phyloP scores from a whole-genome alignment of 805 yeast species.

The Schwanniomyces polymorphus region DNA sequence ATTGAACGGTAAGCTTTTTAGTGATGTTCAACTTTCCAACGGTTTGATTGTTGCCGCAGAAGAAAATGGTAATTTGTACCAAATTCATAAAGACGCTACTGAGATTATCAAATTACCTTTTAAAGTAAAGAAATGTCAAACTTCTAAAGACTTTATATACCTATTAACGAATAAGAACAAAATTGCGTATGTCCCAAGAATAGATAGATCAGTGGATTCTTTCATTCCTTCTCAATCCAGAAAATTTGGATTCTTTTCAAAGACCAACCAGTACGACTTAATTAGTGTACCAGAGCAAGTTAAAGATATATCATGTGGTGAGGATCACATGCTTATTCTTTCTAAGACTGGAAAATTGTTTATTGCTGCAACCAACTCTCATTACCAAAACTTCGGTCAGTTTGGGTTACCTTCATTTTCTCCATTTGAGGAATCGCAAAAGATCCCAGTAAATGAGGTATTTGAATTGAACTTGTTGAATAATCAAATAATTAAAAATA shows the following conservation, averaged over 20 bases:
- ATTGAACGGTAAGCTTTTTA: constrained; percentile 62
- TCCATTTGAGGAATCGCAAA: constrained; percentile 50
- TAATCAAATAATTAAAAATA: constrained; percentile 32
- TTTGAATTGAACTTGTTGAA: constrained; percentile 59
- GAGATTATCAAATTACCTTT: constrained; percentile 23
- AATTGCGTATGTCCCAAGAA: constrained; percentile 28
- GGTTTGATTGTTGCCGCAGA: constrained; percentile 58
- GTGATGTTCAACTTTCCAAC: constrained; percentile 55
- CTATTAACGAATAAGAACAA: constrained; percentile 41
- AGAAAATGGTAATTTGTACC: constrained; percentile 68
- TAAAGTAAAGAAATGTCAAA: constrained; percentile 27
- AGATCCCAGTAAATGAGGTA: constrained; percentile 24
- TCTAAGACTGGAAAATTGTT: constrained; percentile 61
- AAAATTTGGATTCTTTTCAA: constrained; percentile 22
- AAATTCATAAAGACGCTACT: constrained; percentile 58
- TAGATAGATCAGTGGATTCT: constrained; percentile 10
- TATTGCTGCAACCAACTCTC: constrained; percentile 57
- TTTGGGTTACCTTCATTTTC: constrained; percentile 77
- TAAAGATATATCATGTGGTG: constrained; percentile 57
- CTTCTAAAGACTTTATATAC: constrained; percentile 54
- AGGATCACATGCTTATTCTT: constrained; percentile 64
- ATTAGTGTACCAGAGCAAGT: constrained; percentile 32
- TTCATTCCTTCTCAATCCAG: constrained; percentile 14
- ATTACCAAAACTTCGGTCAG: constrained; percentile 60
- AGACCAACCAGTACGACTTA: constrained; percentile 4